Conservation (phyloP, 1,139 yeast genomes). For the Wickerhamiella pararugosa region DNA sequence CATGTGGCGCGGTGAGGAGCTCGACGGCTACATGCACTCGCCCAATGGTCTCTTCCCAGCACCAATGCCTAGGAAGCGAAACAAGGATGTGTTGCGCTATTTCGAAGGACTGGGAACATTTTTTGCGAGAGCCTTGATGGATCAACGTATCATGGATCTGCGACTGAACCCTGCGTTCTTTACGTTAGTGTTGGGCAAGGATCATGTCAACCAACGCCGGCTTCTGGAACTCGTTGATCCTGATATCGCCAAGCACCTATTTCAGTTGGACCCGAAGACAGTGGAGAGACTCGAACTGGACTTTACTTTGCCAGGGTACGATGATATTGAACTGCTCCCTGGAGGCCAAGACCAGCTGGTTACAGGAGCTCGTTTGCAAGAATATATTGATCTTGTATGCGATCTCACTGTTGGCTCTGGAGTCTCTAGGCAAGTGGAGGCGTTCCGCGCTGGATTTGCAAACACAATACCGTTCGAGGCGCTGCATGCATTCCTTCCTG, state of each 20-base stretch:
- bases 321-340: conserved; percentile 40
- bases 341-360: conserved; percentile 42
- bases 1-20: conserved; percentile 51
- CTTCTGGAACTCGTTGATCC: conserved; percentile 43
- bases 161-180: conserved; percentile 62
- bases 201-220: conserved; percentile 12
- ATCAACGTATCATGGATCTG: conserved; percentile 75
- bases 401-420: conserved; percentile 55
- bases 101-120: conserved; percentile 67
- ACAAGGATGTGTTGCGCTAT: conserved; percentile 34
- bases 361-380: conserved; percentile 37
- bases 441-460: conserved; percentile 72
- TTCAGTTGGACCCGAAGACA: conserved; percentile 13
- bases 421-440: conserved; percentile 44
- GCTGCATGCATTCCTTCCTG: conserved; percentile 53
- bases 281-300: conserved; percentile 39
- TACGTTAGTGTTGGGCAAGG: conserved; percentile 11
- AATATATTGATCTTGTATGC: conserved; percentile 42
- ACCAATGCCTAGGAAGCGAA: conserved; percentile 37
- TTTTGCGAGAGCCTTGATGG: conserved; percentile 74
- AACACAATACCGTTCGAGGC: conserved; percentile 71
- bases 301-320: conserved; percentile 68
- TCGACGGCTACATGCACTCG: conserved; percentile 31
- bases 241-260: conserved; percentile 30
- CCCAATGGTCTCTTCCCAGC: conserved; percentile 56